Conservation (phyloP, 768 basidiomycete genomes). For the Jaapia argillacea region DNA sequence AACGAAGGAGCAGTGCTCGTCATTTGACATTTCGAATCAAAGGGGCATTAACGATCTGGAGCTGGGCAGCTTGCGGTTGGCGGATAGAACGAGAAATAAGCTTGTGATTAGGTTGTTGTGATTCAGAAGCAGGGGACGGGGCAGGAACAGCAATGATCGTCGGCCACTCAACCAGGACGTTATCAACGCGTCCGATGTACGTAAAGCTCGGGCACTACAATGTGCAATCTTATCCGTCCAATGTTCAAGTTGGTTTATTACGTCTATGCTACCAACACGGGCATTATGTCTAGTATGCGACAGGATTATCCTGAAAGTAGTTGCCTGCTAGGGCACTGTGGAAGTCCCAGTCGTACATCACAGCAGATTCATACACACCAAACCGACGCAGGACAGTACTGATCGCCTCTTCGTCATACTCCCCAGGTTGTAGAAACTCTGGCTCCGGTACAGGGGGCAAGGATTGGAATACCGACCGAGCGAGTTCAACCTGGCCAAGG, state of each 20-base stretch:
- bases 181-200: too few relatives aligned
- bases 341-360: constrained; percentile 29
- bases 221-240: too few relatives aligned
- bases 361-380: constrained; percentile 31
- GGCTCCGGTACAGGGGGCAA: constrained; percentile 51
- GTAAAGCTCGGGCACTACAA: too few relatives aligned
- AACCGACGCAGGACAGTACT: constrained; percentile 38
- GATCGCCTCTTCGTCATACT: constrained; percentile 33
- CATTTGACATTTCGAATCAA: constrained; percentile 21
- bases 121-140: too few relatives aligned
- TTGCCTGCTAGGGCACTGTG: constrained; percentile 45
- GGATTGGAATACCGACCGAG: constrained; percentile 54
- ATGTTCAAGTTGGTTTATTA: too few relatives aligned
- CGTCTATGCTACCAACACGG: too few relatives aligned
- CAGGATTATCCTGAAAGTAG: constrained; percentile 59
- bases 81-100: too few relatives aligned
- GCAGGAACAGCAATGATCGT: too few relatives aligned
- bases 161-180: too few relatives aligned
- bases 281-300: constrained; percentile 7
- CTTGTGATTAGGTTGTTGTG: too few relatives aligned
- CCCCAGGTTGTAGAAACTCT: constrained; percentile 21
- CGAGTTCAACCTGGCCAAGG: constrained; percentile 51
- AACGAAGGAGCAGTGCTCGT: constrained; percentile 83
- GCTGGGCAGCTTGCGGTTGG: too few relatives aligned
- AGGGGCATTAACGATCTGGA: too few relatives aligned